Conservation (phyloP, 495 filamentous ascomycete species). For the Platismatia glauca region DNA sequence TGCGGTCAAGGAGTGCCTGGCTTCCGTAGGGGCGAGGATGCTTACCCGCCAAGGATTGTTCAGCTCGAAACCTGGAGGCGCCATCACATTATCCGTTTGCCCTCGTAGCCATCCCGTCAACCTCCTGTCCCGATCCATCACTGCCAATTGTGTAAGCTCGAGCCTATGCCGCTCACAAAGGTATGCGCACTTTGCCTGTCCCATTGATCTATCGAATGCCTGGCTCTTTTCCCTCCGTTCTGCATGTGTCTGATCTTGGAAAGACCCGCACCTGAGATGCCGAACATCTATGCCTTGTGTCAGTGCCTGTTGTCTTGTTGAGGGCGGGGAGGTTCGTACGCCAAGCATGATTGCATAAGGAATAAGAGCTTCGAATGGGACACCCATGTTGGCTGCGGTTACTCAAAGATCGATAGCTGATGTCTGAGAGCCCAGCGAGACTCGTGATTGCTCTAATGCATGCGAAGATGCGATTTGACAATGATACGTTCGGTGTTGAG, state of each 20-base stretch:
- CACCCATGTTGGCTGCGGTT: conserved; percentile 58
- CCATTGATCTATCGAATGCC: conserved; percentile 85
- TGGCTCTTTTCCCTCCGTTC: conserved; percentile 79
- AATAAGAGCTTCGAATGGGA: conserved; percentile 91
- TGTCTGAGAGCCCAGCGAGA: background rate
- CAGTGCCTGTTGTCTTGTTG: conserved; percentile 21
- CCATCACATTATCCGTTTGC: conserved; percentile 69
- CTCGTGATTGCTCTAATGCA: background rate
- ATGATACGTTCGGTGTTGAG: background rate
- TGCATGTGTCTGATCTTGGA: conserved; percentile 63
- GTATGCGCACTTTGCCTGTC: conserved; percentile 60
- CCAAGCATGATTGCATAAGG: conserved; percentile 85
- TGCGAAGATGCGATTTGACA: background rate
- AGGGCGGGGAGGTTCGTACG: conserved; percentile 46
- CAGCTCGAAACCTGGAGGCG: conserved; percentile 82
- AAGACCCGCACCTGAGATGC: conserved; percentile 67
- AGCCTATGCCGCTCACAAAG: conserved; percentile 1
- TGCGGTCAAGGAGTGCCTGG: background rate
- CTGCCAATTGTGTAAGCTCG: conserved; percentile 43
- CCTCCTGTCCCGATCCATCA: conserved; percentile 93
- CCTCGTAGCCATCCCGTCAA: conserved; percentile 80
- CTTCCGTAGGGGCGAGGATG: background rate
- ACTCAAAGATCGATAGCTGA: background rate
- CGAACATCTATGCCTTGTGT: conserved; percentile 70
- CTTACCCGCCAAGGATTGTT: conserved; percentile 91